These are phyloP conservation scores for Lentinus tigrinus DNA, from an alignment of 768 basidiomycete genomes.

Conservation along the genomic window DNA sequence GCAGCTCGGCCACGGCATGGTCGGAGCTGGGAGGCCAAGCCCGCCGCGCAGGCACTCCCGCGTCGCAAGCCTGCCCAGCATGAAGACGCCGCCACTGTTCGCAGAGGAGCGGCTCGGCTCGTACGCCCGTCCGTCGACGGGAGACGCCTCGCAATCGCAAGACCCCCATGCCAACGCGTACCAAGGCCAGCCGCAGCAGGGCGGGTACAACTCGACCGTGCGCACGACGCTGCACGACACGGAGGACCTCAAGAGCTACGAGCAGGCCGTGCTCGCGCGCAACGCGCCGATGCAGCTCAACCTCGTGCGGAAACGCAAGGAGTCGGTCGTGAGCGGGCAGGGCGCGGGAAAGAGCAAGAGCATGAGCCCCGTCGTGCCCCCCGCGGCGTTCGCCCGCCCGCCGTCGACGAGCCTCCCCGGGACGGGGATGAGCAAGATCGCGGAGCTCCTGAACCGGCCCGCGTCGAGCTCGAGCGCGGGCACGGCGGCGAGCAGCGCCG, in stretches of 20 bases:
- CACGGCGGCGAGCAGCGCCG: conserved; percentile 1
- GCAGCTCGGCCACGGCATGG: conserved; percentile 17
- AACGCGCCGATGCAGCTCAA: conserved; percentile 60
- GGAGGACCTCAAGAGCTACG: conserved; percentile 71
- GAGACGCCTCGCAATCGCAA: background rate
- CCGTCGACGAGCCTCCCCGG: background rate
- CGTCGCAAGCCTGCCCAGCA: conserved; percentile 67
- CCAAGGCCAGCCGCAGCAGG: conserved; percentile 11
- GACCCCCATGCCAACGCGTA: conserved; percentile 14
- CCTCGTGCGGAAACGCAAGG: conserved; percentile 43
- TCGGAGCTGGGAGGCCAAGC: conserved; percentile 17
- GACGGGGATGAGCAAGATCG: conserved; percentile 14
- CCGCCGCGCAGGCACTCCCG: conserved; percentile 44
- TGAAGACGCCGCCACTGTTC: conserved; percentile 56
- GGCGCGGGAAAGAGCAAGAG: conserved; percentile 23
- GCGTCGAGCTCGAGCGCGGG: conserved; percentile 35
- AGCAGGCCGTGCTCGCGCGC: conserved; percentile 72
- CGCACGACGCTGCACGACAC: conserved; percentile 35
- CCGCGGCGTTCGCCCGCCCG: conserved; percentile 1
- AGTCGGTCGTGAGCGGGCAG: conserved; percentile 17
- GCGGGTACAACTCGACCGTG: conserved; percentile 24
- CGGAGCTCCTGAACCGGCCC: conserved; percentile 30
- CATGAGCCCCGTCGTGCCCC: conserved; percentile 20
- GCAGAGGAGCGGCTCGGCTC: conserved; percentile 17
- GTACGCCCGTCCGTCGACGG: background rate